Evolutionary conservation across 306 rosid species (phyloP).

Genomic region (Cucurbita pepo): DNA sequence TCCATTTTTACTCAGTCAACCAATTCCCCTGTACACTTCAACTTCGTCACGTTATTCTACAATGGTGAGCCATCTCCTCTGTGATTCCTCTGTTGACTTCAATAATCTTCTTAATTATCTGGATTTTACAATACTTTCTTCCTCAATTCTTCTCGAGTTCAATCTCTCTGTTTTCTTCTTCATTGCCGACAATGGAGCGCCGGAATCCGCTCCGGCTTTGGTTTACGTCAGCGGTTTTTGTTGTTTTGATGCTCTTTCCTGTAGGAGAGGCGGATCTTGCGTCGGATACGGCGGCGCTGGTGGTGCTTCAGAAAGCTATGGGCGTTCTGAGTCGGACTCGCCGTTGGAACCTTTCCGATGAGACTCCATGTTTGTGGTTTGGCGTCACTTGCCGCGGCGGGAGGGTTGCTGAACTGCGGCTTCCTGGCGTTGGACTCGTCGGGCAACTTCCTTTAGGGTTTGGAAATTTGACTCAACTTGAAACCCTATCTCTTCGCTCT

Average conservation of each 20-base stretch:
- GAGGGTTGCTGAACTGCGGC: slow-evolving; percentile 36
- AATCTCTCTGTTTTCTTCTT: background rate
- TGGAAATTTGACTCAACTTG: slow-evolving; percentile 56
- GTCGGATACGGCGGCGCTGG: slow-evolving; percentile 39
- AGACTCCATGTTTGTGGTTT: slow-evolving; percentile 45
- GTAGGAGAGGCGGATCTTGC: slow-evolving; percentile 29
- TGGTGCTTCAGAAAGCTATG: slow-evolving; percentile 22
- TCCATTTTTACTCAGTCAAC: background rate
- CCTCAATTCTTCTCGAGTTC: background rate
- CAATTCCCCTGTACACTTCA: background rate
- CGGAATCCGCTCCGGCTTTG: background rate
- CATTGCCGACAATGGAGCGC: background rate
- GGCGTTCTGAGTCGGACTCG: slow-evolving; percentile 54
- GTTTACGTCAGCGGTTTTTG: background rate
- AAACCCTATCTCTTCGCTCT: slow-evolving; percentile 54
- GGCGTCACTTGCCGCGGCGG: slow-evolving; percentile 38
- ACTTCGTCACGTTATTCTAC: background rate
- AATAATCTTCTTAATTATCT: background rate
- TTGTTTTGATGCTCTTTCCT: background rate
- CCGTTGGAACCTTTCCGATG: slow-evolving; percentile 36
- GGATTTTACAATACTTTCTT: background rate
- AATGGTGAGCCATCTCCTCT: background rate
- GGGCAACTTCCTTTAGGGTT: slow-evolving; percentile 59
- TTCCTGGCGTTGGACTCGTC: slow-evolving; percentile 50
- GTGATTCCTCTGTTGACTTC: background rate